Evolutionary conservation across 257 asterid genomes (phyloP).

Genomic region (Parsonsia alboflavescens): DNA sequence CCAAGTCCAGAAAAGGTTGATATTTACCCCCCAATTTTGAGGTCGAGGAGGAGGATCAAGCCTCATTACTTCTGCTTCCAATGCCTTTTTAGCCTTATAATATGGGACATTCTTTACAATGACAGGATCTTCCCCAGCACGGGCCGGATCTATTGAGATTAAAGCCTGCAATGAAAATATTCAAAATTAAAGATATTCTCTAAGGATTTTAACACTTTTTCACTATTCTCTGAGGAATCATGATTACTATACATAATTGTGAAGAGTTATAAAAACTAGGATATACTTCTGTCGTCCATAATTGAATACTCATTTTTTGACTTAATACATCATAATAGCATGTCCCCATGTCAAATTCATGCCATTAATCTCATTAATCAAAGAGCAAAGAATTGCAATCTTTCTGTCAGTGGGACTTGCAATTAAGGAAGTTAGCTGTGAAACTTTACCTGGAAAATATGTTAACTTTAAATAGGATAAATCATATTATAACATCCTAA

Average conservation of each 20-base stretch:
- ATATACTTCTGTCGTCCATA: background rate
- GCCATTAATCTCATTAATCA: background rate
- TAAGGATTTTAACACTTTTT: background rate
- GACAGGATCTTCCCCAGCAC: slow-evolving; percentile 87
- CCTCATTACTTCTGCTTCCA: slow-evolving; percentile 87
- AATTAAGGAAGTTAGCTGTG: background rate
- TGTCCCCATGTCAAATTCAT: background rate
- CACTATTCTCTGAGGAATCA: background rate
- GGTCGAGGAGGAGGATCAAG: slow-evolving; percentile 88
- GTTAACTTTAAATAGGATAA: background rate
- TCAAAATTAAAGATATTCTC: slow-evolving; percentile 11
- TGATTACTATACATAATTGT: background rate
- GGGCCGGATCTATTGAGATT: slow-evolving; percentile 78
- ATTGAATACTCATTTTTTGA: no score
- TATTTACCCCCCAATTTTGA: slow-evolving; percentile 76
- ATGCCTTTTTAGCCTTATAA: slow-evolving; percentile 69
- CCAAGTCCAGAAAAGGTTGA: slow-evolving; percentile 18
- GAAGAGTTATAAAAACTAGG: no score
- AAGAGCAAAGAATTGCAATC: background rate
- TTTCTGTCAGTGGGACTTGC: background rate
- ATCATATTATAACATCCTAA: background rate
- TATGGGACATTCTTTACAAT: slow-evolving; percentile 71
- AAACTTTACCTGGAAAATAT: background rate
- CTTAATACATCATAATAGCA: background rate
- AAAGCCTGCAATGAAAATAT: slow-evolving; percentile 54